phyloP scores from a whole-genome alignment of 192 early-diverging fungal species.

The Coemansia asiatica region DNA sequence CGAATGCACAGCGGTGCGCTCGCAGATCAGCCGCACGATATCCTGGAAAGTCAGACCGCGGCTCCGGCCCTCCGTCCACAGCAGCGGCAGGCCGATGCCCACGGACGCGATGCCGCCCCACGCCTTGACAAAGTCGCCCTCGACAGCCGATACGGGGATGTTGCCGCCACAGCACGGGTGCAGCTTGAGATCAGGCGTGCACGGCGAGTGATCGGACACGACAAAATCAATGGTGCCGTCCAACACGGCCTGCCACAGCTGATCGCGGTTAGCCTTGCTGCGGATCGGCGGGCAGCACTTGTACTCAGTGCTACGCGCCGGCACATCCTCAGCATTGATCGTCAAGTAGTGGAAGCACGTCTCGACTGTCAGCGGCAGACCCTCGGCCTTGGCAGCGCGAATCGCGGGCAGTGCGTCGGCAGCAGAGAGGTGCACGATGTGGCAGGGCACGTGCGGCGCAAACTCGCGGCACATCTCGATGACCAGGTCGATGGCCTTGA shows the following conservation, averaged over 20 bases:
- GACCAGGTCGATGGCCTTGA: conserved; percentile 71
- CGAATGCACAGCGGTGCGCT: conserved; percentile 63
- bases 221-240: conserved; percentile 81
- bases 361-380: conserved; percentile 73
- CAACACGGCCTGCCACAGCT: conserved; percentile 71
- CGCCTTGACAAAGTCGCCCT: conserved; percentile 76
- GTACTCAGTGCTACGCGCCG: conserved; percentile 71
- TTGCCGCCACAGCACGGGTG: conserved; percentile 50
- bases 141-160: conserved; percentile 32
- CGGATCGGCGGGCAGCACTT: conserved; percentile 87
- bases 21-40: conserved; percentile 64
- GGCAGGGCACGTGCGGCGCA: conserved; percentile 65
- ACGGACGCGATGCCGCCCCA: conserved; percentile 84
- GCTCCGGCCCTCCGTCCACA: conserved; percentile 75
- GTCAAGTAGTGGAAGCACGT: conserved; percentile 83
- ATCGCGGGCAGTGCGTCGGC: conserved; percentile 73
- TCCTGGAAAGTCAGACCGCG: conserved; percentile 63
- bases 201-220: conserved; percentile 82
- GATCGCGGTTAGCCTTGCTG: conserved; percentile 64
- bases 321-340: conserved; percentile 66
- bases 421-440: conserved; percentile 82
- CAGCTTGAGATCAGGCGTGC: conserved; percentile 74
- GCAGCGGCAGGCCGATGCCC: conserved; percentile 73
- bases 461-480: conserved; percentile 69
- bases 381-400: conserved; percentile 67